phyloP scores from a whole-genome alignment of 2,329 filamentous ascomycete genomes.

The Arthrobotrys iridis region DNA sequence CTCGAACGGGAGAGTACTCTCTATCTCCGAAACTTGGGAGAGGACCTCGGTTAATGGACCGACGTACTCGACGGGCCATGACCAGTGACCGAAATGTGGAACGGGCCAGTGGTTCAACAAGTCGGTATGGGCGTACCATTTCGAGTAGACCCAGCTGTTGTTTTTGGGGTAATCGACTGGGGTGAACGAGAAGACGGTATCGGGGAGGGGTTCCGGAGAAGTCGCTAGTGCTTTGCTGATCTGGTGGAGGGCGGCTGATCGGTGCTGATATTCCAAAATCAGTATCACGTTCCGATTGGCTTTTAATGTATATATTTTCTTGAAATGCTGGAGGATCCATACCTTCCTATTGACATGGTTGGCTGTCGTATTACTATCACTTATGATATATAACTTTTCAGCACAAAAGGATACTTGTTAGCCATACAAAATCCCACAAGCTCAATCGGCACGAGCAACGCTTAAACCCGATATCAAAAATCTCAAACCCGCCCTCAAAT shows the following conservation, averaged over 20 bases:
- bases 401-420: not conserved
- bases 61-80: slow-evolving; percentile 47
- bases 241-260: slow-evolving; percentile 44
- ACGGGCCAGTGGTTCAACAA: slow-evolving; percentile 50
- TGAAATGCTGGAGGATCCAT: not conserved
- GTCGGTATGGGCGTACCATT: slow-evolving; percentile 51
- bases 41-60: slow-evolving; percentile 39
- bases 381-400: slow-evolving; percentile 38
- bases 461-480: too few relatives aligned
- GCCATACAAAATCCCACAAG: not conserved
- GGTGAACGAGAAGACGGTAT: slow-evolving; percentile 51
- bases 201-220: slow-evolving; percentile 42
- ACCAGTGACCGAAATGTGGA: slow-evolving; percentile 53
- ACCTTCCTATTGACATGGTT: slow-evolving; percentile 45
- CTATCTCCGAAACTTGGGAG: slow-evolving; percentile 14
- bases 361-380: slow-evolving; percentile 36
- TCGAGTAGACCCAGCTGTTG: slow-evolving; percentile 50
- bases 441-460: too few relatives aligned
- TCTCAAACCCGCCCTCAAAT: too few relatives aligned
- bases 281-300: not conserved
- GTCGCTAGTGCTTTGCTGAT: slow-evolving; percentile 40
- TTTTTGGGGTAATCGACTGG: slow-evolving; percentile 51
- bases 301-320: not conserved
- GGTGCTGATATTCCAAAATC: slow-evolving; percentile 12
- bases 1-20: slow-evolving; percentile 57